phyloP scores from a whole-genome alignment of 768 basidiomycete species.

The Agaricus sinodeliciosus region DNA sequence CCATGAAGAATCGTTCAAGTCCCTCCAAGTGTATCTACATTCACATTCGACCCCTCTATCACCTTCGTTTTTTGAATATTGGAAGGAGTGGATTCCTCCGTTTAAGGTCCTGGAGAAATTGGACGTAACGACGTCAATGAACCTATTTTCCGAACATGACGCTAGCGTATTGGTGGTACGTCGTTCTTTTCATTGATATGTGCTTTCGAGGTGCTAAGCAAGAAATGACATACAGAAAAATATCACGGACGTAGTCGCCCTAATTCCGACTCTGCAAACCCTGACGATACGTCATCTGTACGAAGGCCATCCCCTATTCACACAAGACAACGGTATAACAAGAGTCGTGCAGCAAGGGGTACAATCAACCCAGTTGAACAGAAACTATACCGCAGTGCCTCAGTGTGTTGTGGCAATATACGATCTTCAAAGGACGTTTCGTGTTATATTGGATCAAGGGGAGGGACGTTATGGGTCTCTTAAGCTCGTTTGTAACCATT shows the following conservation, averaged over 20 bases:
- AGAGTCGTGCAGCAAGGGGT: neutral
- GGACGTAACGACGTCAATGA: slow-evolving; percentile 1
- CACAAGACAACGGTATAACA: neutral
- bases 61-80: slow-evolving; percentile 6
- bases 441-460: neutral
- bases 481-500: neutral
- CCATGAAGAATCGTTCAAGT: neutral
- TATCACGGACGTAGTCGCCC: neutral
- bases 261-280: neutral
- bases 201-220: neutral
- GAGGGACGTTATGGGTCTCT: neutral
- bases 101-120: neutral
- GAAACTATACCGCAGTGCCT: neutral
- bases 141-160: neutral
- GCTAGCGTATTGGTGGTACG: neutral
- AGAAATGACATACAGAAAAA: neutral
- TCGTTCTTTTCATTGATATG: neutral
- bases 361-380: neutral
- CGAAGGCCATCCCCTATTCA: neutral
- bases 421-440: neutral
- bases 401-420: neutral
- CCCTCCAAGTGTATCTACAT: neutral
- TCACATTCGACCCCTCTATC: neutral
- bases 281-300: neutral
- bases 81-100: slow-evolving; percentile 1